Evolutionary conservation across 2,329 filamentous ascomycete genomes (phyloP), one percentile per base, ranked within the genome.

Genomic region (Neofusicoccum kwambonambiense): DNA sequence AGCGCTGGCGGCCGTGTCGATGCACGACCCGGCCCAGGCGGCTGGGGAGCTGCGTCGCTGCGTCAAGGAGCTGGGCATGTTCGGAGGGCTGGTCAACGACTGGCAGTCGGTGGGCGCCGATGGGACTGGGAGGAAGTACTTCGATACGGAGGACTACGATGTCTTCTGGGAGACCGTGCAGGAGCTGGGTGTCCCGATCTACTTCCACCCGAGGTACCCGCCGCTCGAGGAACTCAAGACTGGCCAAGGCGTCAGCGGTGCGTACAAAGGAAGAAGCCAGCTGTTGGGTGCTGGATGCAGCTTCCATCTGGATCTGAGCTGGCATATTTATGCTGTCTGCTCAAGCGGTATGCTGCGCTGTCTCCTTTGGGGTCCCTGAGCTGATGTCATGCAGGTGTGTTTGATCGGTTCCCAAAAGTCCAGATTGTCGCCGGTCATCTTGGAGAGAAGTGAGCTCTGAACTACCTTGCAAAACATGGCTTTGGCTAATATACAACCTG

Each of bases 71-170:
- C 64, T 83, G 56, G 86, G 86, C n/a, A 89, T 89, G 77, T 82
- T 86, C 65, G 87, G 87, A 1, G 86, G 81, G 2, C 75, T 90
- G 4, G 81, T 90, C n/a, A 74, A 76, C 39, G 73, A 75, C 62
- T 74, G 71, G 52, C 73, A 76, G 61, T 71, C 71, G 7, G 71
- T 68, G 11, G 73, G 73, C 3, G 50, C 52, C 1, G 67, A 74
- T 1, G 74, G 68, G 4, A 67, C 72, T 27, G 71, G 70, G 34
- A 73, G 73, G 51, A 67, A 73, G 7, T 75, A 72, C 63, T 75
- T 73, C 63, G 74, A 76, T 45, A 71, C 69, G 1, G 69, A 70
- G 4, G 70, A 75, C 2, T 75, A 72, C 49, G 71, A 75, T 51
- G 47, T 64, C 7, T 75, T 76, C 58, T 76, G 74, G 74, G 60